phyloP scores from a whole-genome alignment of 768 basidiomycete species.

The Russula sp. region DNA sequence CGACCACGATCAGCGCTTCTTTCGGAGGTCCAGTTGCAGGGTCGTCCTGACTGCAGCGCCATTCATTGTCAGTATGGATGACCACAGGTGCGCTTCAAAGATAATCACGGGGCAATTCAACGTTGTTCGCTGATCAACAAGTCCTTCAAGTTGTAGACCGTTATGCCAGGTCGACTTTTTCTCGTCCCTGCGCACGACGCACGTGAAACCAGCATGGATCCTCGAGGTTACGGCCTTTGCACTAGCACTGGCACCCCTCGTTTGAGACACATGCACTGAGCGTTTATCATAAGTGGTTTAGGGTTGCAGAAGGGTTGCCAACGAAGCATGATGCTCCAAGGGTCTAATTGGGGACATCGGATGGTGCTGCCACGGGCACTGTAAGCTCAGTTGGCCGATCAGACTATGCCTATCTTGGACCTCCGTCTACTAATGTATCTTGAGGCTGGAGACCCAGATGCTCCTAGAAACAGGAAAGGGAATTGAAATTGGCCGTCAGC shows the following conservation, averaged over 20 bases:
- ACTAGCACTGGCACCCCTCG: background rate
- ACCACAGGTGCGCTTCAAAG: too few relatives aligned
- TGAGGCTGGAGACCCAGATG: background rate
- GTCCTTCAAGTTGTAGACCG: too few relatives aligned
- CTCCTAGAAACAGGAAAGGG: background rate
- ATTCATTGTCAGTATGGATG: too few relatives aligned
- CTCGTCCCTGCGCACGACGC: background rate
- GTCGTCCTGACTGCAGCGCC: too few relatives aligned
- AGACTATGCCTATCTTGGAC: background rate
- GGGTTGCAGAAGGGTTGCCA: background rate
- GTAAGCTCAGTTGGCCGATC: background rate
- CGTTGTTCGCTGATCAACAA: too few relatives aligned
- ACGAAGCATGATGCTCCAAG: background rate
- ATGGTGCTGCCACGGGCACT: background rate
- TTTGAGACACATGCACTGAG: background rate
- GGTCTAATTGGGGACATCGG: background rate
- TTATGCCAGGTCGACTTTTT: background rate
- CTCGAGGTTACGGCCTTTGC: background rate
- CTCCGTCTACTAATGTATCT: background rate
- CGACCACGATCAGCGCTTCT: too few relatives aligned
- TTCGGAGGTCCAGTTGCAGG: too few relatives aligned
- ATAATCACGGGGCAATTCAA: too few relatives aligned
- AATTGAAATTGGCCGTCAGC: background rate
- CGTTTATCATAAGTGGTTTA: background rate
- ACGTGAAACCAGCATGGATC: background rate